Conservation (phyloP, 352 stramenopile species). For the Phytophthora brassicae region DNA sequence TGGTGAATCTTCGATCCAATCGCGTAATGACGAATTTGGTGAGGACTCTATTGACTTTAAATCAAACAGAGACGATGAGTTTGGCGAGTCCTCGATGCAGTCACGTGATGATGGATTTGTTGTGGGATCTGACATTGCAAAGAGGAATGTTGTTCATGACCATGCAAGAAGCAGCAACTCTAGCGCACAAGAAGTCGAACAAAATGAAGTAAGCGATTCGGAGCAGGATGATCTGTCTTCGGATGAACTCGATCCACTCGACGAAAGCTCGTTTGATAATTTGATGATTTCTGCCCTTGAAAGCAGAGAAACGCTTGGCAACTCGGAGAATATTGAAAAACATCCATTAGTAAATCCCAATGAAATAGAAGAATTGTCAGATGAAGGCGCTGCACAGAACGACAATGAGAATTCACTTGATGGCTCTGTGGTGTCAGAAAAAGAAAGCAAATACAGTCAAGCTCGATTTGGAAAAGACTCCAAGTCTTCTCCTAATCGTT, state of each 20-base stretch:
- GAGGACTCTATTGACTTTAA: not conserved
- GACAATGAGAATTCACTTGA: slow-evolving; percentile 13
- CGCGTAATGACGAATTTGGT: not conserved
- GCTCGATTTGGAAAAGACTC: not conserved
- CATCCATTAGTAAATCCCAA: too few species aligned
- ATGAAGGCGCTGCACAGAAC: too few species aligned
- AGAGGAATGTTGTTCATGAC: not conserved
- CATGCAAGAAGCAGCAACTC: not conserved
- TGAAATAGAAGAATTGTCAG: too few species aligned
- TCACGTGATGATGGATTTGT: slow-evolving; percentile 9
- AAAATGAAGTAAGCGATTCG: slow-evolving; percentile 5
- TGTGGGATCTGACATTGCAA: slow-evolving; percentile 12
- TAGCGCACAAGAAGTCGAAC: not conserved
- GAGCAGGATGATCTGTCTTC: slow-evolving; percentile 5
- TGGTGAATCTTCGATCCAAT: not conserved
- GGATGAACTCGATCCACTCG: slow-evolving; percentile 17
- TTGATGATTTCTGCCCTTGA: slow-evolving; percentile 16
- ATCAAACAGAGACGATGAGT: not conserved
- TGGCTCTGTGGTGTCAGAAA: slow-evolving; percentile 15
- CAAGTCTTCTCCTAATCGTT: not conserved
- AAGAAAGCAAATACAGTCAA: slow-evolving; percentile 1
- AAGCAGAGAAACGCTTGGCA: slow-evolving; percentile 9
- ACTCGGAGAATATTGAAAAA: too few species aligned
- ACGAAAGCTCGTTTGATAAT: slow-evolving; percentile 25
- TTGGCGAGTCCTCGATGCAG: not conserved